phyloP scores from a whole-genome alignment of 495 filamentous ascomycete species.

The Penicillium lividum region DNA sequence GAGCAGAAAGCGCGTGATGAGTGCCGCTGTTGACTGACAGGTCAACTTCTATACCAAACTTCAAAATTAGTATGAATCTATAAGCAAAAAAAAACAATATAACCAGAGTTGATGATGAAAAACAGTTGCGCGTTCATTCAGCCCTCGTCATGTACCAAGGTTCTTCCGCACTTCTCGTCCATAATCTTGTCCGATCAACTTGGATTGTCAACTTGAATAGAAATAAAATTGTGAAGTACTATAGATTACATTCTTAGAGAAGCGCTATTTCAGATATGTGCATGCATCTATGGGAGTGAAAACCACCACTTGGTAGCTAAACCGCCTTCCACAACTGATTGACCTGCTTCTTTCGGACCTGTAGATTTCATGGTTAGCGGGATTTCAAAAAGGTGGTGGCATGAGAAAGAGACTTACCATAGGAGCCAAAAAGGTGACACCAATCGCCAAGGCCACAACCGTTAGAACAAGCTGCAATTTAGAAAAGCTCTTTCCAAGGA shows the following conservation, averaged over 20 bases:
- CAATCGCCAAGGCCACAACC: slow-evolving; percentile 71
- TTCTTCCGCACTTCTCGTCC: too few species aligned
- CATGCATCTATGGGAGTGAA: slow-evolving; percentile 4
- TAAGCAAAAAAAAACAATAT: too few species aligned
- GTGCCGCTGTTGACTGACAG: too few species aligned
- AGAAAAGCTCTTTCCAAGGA: slow-evolving; percentile 89
- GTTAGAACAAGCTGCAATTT: slow-evolving; percentile 83
- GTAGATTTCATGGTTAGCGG: slow-evolving; percentile 16
- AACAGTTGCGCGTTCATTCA: too few species aligned
- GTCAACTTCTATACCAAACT: too few species aligned
- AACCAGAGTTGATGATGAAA: too few species aligned
- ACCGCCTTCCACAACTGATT: slow-evolving; percentile 41
- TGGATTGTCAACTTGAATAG: neutral
- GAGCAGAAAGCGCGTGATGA: too few species aligned
- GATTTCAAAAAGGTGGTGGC: neutral
- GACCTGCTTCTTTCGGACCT: slow-evolving; percentile 47
- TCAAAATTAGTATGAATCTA: too few species aligned
- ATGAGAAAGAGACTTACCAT: slow-evolving; percentile 63
- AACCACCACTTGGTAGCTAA: neutral
- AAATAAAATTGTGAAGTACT: neutral
- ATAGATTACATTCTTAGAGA: slow-evolving; percentile 21
- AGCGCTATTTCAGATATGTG: slow-evolving; percentile 8
- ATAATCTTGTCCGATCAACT: too few species aligned
- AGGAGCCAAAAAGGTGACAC: slow-evolving; percentile 75
- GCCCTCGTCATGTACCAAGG: too few species aligned